Evolutionary conservation across 106 monocot species (phyloP).

Genomic region (Dendrobium officinale): DNA sequence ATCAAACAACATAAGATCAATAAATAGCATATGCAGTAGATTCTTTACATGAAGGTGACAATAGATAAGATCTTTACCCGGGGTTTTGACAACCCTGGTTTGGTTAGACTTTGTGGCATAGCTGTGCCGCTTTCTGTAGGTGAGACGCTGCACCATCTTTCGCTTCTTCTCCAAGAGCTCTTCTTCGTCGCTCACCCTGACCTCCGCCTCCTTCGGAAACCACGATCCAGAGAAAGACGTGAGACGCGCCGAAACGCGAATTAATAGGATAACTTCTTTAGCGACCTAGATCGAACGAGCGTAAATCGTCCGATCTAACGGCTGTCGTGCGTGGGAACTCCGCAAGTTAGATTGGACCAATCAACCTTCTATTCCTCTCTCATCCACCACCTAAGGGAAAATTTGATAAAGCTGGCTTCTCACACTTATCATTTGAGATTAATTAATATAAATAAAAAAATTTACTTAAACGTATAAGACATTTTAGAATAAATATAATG

Average conservation of each 20-base stretch:
- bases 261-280: neutral
- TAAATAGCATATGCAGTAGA: too few relatives aligned
- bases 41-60: neutral
- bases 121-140: slow-evolving; percentile 58
- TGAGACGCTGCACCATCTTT: slow-evolving; percentile 54
- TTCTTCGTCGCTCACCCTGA: neutral
- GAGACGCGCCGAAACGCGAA: neutral
- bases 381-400: too few relatives aligned
- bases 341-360: too few relatives aligned
- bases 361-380: too few relatives aligned
- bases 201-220: neutral
- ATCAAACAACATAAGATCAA: too few relatives aligned
- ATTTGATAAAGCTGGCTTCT: too few relatives aligned
- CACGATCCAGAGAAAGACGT: neutral
- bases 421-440: too few relatives aligned
- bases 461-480: too few relatives aligned
- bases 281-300: slow-evolving; percentile 1
- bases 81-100: slow-evolving; percentile 58
- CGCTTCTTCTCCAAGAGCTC: neutral
- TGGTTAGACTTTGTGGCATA: slow-evolving; percentile 68
- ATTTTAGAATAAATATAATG: too few relatives aligned
- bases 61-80: slow-evolving; percentile 27
- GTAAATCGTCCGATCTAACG: neutral
- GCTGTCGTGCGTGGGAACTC: neutral
- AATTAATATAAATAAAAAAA: too few relatives aligned